phyloP scores from a whole-genome alignment of 495 filamentous ascomycete species.

The Neurospora sp. region DNA sequence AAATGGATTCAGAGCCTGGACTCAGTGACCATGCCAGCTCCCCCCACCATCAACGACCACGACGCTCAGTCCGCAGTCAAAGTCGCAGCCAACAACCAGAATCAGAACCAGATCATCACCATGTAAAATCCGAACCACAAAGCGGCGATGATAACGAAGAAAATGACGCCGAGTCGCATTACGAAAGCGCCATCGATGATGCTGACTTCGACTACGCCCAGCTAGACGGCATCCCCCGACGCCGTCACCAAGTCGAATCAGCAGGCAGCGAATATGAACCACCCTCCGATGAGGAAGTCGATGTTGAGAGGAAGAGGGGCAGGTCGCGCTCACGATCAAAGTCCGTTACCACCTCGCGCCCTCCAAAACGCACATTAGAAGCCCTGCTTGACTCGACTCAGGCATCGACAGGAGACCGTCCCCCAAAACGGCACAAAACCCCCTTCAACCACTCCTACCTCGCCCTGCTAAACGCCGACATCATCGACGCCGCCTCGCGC shows the following conservation, averaged over 20 bases:
- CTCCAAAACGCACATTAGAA: not conserved
- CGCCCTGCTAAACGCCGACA: constrained; percentile 47
- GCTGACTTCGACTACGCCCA: not conserved
- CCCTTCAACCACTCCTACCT: constrained; percentile 46
- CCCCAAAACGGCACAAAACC: constrained; percentile 24
- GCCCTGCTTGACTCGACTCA: not conserved
- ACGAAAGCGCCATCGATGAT: not conserved
- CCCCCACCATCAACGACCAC: not conserved
- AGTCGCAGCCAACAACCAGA: not conserved
- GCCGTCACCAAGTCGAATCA: not conserved
- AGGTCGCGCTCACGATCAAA: not conserved
- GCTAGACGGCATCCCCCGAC: not conserved
- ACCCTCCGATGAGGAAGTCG: not conserved
- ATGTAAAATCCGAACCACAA: not conserved
- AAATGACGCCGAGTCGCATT: not conserved
- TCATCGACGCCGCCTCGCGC: constrained; percentile 30
- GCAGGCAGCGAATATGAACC: not conserved
- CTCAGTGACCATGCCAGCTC: not conserved
- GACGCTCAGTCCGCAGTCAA: not conserved
- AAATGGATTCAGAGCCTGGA: not conserved
- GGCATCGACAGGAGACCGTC: not conserved
- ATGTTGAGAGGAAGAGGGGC: not conserved
- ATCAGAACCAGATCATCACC: not conserved
- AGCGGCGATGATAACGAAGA: not conserved
- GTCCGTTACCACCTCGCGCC: not conserved